Evolutionary conservation across 768 basidiomycete species (phyloP), one percentile per base, ranked within the genome.

Genomic region (Lyophyllum atratum): DNA sequence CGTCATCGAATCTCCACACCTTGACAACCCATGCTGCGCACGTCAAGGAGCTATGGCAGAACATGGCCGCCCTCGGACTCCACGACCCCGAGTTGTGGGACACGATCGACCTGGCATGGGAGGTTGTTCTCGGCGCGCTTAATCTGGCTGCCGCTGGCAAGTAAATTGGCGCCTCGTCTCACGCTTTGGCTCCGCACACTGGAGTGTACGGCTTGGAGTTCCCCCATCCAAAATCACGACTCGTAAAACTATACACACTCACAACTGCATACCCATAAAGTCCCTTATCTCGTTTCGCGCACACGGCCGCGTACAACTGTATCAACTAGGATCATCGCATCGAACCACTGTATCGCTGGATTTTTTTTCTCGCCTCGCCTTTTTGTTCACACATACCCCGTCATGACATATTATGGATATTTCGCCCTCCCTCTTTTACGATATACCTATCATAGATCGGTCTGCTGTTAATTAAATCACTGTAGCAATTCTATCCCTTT

Each of bases 1-100:
- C 82, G 8, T 72, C 76, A 1, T 66, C 67, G n/a, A 78, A 76
- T 54, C 70, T 80, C 26, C 74, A 74, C 51, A 74, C 69, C 2
- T 77, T 83, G 21, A 81, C 75, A 62, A 75, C 74, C 26, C 84
- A 85, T 55, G 82, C 90, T n/a, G 79, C 85, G 31, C 82, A 82
- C 61, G 83, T 92, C 49, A 88, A 87, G 63, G 91, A 88, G 59
- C 74, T 93, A 21, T 94, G 91, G 91, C 84, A 86, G 61, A 89
- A 92, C 67, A 83, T 85, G 66, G 86, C 85, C 49, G 82, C 85
- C 11, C 83, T 93, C 37, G 92, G 92, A 21, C 67, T 93, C 7
- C 80, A 81, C 61, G 89, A 92, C 63, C 78, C 82, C 34, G 84
- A 86, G 54, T 74, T 93, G 34, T 94, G 92, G 92, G 83, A 85